These are phyloP conservation scores for Syncephalastrum racemosum DNA, from an alignment of 371 early-diverging fungal species.

Conservation along the genomic window DNA sequence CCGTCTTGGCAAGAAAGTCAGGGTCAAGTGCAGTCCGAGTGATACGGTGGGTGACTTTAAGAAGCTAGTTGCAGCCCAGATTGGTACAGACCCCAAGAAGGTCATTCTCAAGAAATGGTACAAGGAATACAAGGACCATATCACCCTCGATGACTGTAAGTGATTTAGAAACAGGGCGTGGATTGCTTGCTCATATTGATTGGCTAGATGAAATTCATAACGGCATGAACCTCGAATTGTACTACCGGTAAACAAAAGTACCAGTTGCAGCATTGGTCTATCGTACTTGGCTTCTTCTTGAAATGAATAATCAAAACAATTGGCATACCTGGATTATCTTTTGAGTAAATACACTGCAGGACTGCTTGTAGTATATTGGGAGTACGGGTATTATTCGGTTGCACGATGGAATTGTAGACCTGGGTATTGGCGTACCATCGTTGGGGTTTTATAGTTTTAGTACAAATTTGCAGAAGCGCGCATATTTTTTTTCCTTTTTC, in stretches of 20 bases:
- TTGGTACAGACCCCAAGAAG: conserved; percentile 89
- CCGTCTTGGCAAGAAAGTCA: conserved; percentile 91
- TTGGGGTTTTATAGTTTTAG: no score
- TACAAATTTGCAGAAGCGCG: no score
- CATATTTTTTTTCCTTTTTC: no score
- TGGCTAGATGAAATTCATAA: conserved; percentile 84
- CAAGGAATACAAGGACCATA: conserved; percentile 89
- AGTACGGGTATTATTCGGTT: no score
- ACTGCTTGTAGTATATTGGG: no score
- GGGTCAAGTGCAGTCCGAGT: conserved; percentile 83
- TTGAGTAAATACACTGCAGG: no score
- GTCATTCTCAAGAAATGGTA: conserved; percentile 95
- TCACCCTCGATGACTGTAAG: conserved; percentile 88
- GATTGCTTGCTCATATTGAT: conserved; percentile 2
- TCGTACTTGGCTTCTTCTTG: no score
- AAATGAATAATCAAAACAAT: no score
- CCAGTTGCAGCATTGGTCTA: no score
- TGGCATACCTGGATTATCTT: no score
- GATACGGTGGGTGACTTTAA: conserved; percentile 93
- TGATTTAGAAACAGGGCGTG: conserved; percentile 1
- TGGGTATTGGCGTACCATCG: no score
- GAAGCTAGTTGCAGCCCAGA: conserved; percentile 89
- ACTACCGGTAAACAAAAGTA: conserved; percentile 48
- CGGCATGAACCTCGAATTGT: conserved; percentile 90
- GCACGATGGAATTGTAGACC: no score